Base-by-base conservation (phyloP, 352 stramenopile species). In the Phytophthora pinifolia region DNA sequence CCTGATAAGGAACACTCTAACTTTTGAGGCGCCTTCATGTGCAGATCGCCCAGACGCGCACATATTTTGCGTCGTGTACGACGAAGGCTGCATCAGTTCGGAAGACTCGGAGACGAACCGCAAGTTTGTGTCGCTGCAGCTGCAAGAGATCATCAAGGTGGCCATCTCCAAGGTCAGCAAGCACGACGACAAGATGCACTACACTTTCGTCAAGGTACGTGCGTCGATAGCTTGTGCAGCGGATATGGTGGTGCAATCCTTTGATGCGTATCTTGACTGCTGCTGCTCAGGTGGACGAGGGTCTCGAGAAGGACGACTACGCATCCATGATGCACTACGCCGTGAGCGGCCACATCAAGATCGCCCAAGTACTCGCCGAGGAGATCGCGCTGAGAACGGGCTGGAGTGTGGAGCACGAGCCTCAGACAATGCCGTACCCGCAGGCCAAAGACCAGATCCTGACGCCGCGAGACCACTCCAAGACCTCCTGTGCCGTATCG, bases 51-150 rank as follows among this genome's bases (percentile, higher is more conserved):
- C 85, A 3, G 62, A 88, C 18, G 85, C 85, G 9, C 79, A 94
- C 32, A 94, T 94, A 36, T 92, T 92, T 49, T 94, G 83, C 41
- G 74, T 92, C n/a, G 85, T 90, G 9, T 94, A 85, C 43, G 81
- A 94, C 36, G 79, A 94, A 53, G 76, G 74, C 51, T 92, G 82
- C 51, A 86, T 91, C 36, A 94, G 79, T 48, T 83, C 74, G 8
- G 82, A 92, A 54, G 79, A 89, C 41, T 82, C 76, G 34, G 76
- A 82, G 45, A 71, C 74, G 46, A 87, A 91, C 54, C 79, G 84
- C 46, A 88, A 83, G 33, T 83, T 84, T 54, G 70, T 94, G 25
- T 90, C 85, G 6, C 55, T 85, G 29, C 85, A 92, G 60, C 62
- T 92, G 18, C 81, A 93, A 49, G 83, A 94, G 64, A 94, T 94